phyloP scores from a whole-genome alignment of 176 grass and related monocot genomes.

The Paspalum vaginatum region DNA sequence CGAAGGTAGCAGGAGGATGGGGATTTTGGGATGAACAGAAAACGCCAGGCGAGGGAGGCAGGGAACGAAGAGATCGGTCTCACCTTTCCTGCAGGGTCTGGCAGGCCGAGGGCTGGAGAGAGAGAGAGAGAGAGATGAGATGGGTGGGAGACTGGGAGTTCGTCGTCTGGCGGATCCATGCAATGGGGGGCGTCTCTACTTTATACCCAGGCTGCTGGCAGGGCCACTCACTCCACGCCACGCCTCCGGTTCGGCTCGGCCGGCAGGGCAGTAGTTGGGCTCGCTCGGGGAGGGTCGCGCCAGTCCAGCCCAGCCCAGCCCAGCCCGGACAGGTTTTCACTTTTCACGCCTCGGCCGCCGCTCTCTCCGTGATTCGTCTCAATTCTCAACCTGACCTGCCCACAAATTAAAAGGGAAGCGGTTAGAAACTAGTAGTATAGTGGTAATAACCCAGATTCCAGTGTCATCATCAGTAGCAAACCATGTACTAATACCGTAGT shows the following conservation, averaged over 20 bases:
- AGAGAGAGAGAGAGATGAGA: neutral
- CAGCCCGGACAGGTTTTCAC: neutral
- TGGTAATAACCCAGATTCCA: neutral
- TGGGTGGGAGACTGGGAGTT: too few relatives aligned
- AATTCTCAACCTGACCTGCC: conserved; percentile 9
- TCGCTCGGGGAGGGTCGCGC: too few relatives aligned
- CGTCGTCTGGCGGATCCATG: conserved; percentile 32
- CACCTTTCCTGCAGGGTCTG: conserved; percentile 31
- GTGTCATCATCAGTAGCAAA: neutral
- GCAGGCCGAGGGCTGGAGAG: too few relatives aligned
- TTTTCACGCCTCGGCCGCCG: neutral
- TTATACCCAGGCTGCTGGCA: conserved; percentile 39
- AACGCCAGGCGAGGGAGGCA: neutral
- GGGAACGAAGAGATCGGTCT: conserved; percentile 1
- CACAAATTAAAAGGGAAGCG: neutral
- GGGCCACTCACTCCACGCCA: conserved; percentile 10
- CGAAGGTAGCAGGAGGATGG: neutral
- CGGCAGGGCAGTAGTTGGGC: too few relatives aligned
- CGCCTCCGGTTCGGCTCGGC: neutral
- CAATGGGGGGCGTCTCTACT: neutral
- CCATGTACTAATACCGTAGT: neutral
- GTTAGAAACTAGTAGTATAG: conserved; percentile 9
- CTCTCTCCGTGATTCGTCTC: neutral
- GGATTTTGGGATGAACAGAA: neutral
- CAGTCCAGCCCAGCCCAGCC: neutral